These are phyloP conservation scores for Leptographium wingfieldii DNA, from an alignment of 2,329 filamentous ascomycete species.

Conservation along the genomic window DNA sequence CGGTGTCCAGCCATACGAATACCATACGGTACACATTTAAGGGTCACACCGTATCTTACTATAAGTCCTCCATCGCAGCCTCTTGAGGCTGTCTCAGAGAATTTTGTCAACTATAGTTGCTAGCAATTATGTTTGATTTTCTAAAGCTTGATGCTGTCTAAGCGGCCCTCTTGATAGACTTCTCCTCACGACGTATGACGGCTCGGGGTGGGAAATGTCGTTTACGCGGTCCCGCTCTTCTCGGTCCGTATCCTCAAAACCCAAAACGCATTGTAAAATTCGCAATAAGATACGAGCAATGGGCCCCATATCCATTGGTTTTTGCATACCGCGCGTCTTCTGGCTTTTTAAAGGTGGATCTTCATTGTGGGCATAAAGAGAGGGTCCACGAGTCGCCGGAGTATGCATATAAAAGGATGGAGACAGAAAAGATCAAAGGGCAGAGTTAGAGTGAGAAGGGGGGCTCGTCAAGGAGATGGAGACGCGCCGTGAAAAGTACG, in stretches of 20 bases:
- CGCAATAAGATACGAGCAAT: not conserved
- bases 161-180: not conserved
- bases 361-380: not conserved
- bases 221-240: not conserved
- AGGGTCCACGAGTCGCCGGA: not conserved
- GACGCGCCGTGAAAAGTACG: not conserved
- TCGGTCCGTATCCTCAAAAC: not conserved
- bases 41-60: too few relatives aligned
- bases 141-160: not conserved
- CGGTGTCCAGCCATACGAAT: too few relatives aligned
- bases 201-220: not conserved
- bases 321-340: conserved; percentile 1
- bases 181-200: not conserved
- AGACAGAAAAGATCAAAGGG: not conserved
- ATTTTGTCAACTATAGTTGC: too few relatives aligned
- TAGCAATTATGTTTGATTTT: not conserved
- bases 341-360: not conserved
- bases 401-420: not conserved
- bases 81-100: too few relatives aligned
- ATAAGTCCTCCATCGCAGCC: too few relatives aligned
- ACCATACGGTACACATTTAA: too few relatives aligned
- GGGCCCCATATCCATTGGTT: not conserved
- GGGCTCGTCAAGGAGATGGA: not conserved
- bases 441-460: not conserved
- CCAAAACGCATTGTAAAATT: not conserved